phyloP scores from a whole-genome alignment of 2,329 filamentous ascomycete genomes.

The Teratosphaeria zuluensis region DNA sequence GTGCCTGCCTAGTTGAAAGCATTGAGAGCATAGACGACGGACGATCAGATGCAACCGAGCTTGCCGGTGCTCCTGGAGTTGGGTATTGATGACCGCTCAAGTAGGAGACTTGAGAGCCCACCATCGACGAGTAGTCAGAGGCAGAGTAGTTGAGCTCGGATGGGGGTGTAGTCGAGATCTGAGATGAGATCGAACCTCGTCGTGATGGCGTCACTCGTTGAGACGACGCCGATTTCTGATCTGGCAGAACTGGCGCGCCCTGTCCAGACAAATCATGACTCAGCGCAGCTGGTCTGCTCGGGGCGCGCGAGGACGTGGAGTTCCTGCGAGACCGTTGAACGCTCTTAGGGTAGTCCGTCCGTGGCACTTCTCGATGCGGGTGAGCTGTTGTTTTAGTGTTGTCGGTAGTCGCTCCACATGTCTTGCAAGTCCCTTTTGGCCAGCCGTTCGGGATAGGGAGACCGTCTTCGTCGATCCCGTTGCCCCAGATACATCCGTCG shows the following conservation, averaged over 20 bases:
- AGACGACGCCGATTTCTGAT: neutral
- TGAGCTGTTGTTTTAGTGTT: neutral
- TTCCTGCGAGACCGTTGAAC: neutral
- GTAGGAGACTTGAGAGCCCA: neutral
- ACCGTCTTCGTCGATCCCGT: neutral
- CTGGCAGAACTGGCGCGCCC: neutral
- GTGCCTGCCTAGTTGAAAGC: neutral
- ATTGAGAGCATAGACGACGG: neutral
- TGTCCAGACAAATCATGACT: neutral
- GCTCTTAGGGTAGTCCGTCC: neutral
- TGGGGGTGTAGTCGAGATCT: neutral
- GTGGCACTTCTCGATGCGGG: neutral
- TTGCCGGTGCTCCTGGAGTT: neutral
- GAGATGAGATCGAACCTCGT: neutral
- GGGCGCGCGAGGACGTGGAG: neutral
- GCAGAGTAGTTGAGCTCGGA: neutral
- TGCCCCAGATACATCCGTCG: neutral
- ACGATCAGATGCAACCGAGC: neutral
- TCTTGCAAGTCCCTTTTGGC: neutral
- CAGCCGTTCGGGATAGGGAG: neutral
- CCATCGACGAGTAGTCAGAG: neutral
- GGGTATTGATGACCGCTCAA: neutral
- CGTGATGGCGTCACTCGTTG: neutral
- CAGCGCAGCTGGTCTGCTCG: neutral
- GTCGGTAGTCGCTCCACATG: neutral